Evolutionary conservation across 345 rosid genomes (phyloP).

Genomic region (Erysimum cheiranthoides): DNA sequence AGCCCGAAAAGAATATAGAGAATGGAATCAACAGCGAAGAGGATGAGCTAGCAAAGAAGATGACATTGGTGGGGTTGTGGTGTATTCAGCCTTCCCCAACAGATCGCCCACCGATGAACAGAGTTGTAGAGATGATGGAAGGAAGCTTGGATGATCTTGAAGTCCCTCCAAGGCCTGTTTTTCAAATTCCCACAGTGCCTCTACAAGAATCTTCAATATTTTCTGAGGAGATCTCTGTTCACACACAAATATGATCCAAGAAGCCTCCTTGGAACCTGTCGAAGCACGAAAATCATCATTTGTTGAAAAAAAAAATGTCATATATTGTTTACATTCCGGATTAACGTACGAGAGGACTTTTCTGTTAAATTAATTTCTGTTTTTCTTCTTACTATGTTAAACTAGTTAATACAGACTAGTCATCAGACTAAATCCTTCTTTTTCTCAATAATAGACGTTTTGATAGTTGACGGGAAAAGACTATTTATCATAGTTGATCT

Average conservation of each 20-base stretch:
- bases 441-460: no score
- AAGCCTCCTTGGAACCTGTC: not conserved
- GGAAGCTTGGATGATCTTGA: slow-evolving; percentile 25
- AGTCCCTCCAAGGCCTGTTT: slow-evolving; percentile 33
- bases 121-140: slow-evolving; percentile 45
- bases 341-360: not conserved
- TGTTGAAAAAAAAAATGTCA: no score
- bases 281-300: no score
- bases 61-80: slow-evolving; percentile 41
- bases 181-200: not conserved
- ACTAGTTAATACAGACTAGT: not conserved
- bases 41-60: slow-evolving; percentile 32
- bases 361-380: not conserved
- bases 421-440: no score
- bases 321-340: not conserved
- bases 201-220: not conserved
- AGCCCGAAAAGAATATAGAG: not conserved
- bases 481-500: no score
- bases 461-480: no score
- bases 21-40: slow-evolving; percentile 9
- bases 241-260: not conserved
- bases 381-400: not conserved
- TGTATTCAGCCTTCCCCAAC: slow-evolving; percentile 45
- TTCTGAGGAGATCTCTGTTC: not conserved
- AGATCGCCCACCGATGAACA: slow-evolving; percentile 34